Conservation (phyloP, 257 asterid genomes). For the Coffea canephora region DNA sequence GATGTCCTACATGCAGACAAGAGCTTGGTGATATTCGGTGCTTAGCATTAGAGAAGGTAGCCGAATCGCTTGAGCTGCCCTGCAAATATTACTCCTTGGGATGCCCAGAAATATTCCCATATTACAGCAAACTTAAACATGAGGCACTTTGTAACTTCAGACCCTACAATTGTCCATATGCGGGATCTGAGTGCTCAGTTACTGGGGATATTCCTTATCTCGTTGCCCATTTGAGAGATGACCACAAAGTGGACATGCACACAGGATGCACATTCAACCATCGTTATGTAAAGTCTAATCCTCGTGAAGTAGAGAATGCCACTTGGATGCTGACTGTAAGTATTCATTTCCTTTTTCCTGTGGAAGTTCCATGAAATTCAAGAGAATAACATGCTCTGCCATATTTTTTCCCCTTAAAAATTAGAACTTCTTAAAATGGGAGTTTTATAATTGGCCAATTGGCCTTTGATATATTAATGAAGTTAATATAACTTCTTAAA, state of each 20-base stretch:
- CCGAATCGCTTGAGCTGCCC: conserved; percentile 77
- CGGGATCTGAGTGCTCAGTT: conserved; percentile 74
- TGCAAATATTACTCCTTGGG: conserved; percentile 77
- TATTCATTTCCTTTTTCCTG: conserved; percentile 7
- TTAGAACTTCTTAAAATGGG: background rate
- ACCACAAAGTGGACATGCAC: conserved; percentile 91
- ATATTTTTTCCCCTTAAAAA: background rate
- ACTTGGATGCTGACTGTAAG: conserved; percentile 89
- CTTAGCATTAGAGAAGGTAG: conserved; percentile 86
- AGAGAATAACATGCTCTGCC: conserved; percentile 7
- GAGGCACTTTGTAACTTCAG: conserved; percentile 67
- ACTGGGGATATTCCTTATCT: conserved; percentile 71
- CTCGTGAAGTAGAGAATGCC: conserved; percentile 84
- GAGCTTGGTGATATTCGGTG: conserved; percentile 92
- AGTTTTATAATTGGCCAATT: too few species aligned
- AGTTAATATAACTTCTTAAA: too few species aligned
- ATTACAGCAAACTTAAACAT: conserved; percentile 76
- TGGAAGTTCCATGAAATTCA: background rate
- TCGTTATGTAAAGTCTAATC: conserved; percentile 78
- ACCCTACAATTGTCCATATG: conserved; percentile 72
- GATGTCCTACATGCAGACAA: conserved; percentile 92
- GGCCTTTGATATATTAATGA: background rate
- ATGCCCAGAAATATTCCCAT: conserved; percentile 77
- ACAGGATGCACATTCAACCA: conserved; percentile 79
- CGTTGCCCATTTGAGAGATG: conserved; percentile 76